Evolutionary conservation across 1,139 yeast species (phyloP).

Genomic region (Diutina pseudorugosa): DNA sequence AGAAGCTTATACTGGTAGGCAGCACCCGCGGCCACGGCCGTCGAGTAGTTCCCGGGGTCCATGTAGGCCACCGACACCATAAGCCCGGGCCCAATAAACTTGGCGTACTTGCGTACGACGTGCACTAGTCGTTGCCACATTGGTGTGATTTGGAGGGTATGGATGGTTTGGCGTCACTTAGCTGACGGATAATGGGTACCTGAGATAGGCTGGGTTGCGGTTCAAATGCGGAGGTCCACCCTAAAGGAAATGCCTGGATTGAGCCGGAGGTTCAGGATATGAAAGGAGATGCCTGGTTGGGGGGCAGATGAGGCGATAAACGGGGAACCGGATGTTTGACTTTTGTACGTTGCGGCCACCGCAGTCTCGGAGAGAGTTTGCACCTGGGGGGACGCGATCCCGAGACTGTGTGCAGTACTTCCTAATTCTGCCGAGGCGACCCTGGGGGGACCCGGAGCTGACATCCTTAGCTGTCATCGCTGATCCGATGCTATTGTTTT

Average conservation of each 20-base stretch:
- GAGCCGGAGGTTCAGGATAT: no score
- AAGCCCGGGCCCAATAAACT: constrained; percentile 56
- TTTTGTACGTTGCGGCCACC: background rate
- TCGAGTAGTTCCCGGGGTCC: constrained; percentile 82
- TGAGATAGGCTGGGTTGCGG: background rate
- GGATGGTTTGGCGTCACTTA: background rate
- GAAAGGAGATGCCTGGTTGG: no score
- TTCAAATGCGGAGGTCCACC: no score
- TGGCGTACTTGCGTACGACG: constrained; percentile 2
- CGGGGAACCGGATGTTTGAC: background rate
- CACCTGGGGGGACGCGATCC: background rate
- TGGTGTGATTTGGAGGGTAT: background rate
- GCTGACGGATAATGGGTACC: background rate
- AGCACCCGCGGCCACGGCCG: constrained; percentile 73
- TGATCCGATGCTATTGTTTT: background rate
- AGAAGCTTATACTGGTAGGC: constrained; percentile 48
- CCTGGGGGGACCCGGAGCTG: background rate
- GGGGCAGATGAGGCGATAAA: background rate
- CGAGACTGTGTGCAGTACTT: background rate
- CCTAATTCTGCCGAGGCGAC: background rate
- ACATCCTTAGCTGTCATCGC: background rate
- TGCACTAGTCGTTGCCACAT: background rate
- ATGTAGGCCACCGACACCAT: constrained; percentile 71
- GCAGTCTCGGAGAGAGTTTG: background rate
- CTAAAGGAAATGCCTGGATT: no score